Evolutionary conservation across 2,329 filamentous ascomycete genomes (phyloP), one percentile per base, ranked within the genome.

Genomic region (Coniochaeta sp.): DNA sequence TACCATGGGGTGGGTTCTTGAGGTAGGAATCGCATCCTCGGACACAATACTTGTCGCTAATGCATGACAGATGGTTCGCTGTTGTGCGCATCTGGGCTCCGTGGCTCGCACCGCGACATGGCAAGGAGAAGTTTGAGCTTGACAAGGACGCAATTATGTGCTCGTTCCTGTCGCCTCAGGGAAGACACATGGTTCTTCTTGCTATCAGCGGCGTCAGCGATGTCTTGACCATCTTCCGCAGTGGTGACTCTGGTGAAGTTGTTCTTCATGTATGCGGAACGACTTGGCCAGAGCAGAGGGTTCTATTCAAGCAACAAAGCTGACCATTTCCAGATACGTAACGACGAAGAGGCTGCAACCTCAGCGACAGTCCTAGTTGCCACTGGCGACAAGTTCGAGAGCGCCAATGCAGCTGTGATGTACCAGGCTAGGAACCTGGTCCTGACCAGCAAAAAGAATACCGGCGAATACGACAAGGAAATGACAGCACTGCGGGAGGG

Each of bases 41-140:
- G 17, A 28, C 19, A 3, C 43, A 17, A 19, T 36, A n/a, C n/a
- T 4, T 7, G 24, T 50, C 17, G 12, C 54, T 44, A 38, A 54
- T 59, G 58, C 66, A 58, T 54, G 16, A 54, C 58, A 85, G 89
- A 66, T 96, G 91, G 86, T 93, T 96, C 70, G 86, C 90, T 8
- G 75, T 96, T 14, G 87, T 96, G 6, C 85, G 92, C 19, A 78
- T 90, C 3, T 95, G 88, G 85, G 83, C 82, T 36, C 89, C 92
- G 1, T 98, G 93, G 93, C 77, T 96, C 12, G 91, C 89, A 8
- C 93, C 93, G n/a, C 81, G 91, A 43, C 93, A 97, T 71, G 93
- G 93, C 14, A 86, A 83, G 63, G 73, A 77, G 3, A 76, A 76
- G 0, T 89, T 96, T 60, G 75, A 77, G 5, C 77, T 93, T 5